Conservation (phyloP, 192 early-diverging fungal species). For the Umbelopsis vinacea region DNA sequence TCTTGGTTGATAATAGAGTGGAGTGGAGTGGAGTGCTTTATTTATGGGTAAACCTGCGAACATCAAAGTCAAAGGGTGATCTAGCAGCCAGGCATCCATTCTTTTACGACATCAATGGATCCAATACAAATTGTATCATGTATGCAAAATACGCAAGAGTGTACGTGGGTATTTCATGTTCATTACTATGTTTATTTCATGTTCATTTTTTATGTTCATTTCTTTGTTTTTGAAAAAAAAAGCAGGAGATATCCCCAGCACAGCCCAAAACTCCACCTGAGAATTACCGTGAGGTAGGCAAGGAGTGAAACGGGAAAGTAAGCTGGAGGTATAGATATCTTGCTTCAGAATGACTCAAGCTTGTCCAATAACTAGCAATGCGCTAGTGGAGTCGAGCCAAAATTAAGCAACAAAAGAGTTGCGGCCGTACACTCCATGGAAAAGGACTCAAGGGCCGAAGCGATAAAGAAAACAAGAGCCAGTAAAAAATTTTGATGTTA, state of each 20-base stretch:
- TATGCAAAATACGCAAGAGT: no score
- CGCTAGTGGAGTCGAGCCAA: slow-evolving; percentile 15
- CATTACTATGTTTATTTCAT: neutral
- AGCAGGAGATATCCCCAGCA: slow-evolving; percentile 13
- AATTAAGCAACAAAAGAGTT: slow-evolving; percentile 6
- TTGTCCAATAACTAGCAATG: slow-evolving; percentile 15
- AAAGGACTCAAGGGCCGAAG: slow-evolving; percentile 22
- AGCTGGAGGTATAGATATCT: slow-evolving; percentile 24
- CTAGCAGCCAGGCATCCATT: no score
- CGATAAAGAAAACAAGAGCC: slow-evolving; percentile 17
- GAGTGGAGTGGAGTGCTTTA: no score
- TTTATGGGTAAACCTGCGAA: no score
- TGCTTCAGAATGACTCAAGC: slow-evolving; percentile 25
- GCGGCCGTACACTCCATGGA: slow-evolving; percentile 17
- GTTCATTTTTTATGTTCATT: neutral
- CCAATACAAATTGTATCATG: no score
- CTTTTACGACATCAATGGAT: no score
- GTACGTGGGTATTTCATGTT: no score
- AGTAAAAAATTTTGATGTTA: neutral
- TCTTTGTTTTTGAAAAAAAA: no score
- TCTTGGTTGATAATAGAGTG: no score
- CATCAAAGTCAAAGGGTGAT: no score
- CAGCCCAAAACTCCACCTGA: slow-evolving; percentile 21
- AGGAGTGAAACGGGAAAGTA: slow-evolving; percentile 22
- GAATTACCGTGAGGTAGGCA: neutral